Evolutionary conservation across 2,329 filamentous ascomycete species (phyloP).

Genomic region (Hysterium pulicare): DNA sequence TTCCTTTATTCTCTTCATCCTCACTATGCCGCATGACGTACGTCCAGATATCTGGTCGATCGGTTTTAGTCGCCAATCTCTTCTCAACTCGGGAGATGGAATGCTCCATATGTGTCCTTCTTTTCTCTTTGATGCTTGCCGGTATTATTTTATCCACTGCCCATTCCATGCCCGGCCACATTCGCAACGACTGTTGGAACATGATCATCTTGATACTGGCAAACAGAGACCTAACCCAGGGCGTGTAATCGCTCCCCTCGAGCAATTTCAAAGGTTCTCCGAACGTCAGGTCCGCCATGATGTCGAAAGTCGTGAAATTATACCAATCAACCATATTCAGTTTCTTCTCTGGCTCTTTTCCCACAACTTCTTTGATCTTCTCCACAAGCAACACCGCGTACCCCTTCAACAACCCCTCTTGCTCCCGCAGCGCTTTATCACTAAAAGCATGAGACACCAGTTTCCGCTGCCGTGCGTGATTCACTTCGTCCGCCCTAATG

Average conservation of each 20-base stretch:
- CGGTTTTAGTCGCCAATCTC: conserved; percentile 18
- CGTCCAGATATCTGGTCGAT: conserved; percentile 37
- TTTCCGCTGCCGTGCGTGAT: conserved; percentile 34
- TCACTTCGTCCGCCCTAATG: conserved; percentile 24
- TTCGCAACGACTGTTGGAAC: conserved; percentile 5
- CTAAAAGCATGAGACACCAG: conserved; percentile 38
- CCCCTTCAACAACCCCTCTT: conserved; percentile 32
- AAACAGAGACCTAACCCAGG: conserved; percentile 29
- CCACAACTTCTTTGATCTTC: conserved; percentile 27
- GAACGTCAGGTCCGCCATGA: conserved; percentile 29
- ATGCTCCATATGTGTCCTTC: conserved; percentile 11
- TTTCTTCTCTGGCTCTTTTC: conserved; percentile 7
- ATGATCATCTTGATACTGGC: conserved; percentile 6
- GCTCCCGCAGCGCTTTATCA: conserved; percentile 33
- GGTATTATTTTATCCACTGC: conserved; percentile 9
- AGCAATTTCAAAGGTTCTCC: conserved; percentile 24
- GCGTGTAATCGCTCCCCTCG: conserved; percentile 13
- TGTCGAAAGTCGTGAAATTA: conserved; percentile 25
- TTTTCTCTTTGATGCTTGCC: conserved; percentile 7
- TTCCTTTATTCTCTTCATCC: conserved; percentile 8
- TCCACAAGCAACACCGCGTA: conserved; percentile 38
- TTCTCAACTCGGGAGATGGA: conserved; percentile 17
- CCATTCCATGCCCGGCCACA: conserved; percentile 10
- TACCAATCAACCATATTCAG: conserved; percentile 23
- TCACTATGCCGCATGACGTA: conserved; percentile 31